A percentile compares a stretch with the other conserved stretches of the same genome.
Evolutionary conservation across 345 rosid genomes (phyloP).

Genomic region (Rhodamnia rubescens): DNA sequence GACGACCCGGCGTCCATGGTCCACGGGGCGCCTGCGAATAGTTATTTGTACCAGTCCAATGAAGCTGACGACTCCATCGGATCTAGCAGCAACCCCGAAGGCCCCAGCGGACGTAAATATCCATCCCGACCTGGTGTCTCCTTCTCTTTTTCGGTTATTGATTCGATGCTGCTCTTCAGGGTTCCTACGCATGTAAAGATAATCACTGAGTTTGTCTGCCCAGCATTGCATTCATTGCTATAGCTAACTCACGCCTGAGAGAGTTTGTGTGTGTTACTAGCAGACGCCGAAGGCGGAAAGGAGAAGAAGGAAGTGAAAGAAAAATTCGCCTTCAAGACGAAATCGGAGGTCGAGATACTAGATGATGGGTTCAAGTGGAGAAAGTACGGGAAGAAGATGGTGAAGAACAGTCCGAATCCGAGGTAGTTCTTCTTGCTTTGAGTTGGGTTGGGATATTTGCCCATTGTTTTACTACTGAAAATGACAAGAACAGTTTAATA

Average conservation of each 20-base stretch:
- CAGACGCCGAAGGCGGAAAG: constrained; percentile 10
- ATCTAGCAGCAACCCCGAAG: constrained; percentile 14
- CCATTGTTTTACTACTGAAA: not conserved
- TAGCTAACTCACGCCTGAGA: not conserved
- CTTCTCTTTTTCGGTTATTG: not conserved
- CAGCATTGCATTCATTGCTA: no score
- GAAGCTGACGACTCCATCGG: constrained; percentile 10
- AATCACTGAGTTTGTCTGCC: not conserved
- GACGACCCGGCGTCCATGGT: constrained; percentile 18
- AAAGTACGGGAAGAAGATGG: constrained; percentile 97
- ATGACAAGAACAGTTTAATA: not conserved
- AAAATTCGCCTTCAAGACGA: constrained; percentile 71
- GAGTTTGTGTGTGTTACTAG: not conserved
- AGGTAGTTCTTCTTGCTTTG: constrained; percentile 32
- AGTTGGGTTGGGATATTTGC: not conserved
- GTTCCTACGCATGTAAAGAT: not conserved
- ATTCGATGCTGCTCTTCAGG: not conserved
- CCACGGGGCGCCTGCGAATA: constrained; percentile 1
- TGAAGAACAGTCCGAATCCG: constrained; percentile 84
- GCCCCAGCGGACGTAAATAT: constrained; percentile 2
- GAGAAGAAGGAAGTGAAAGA: constrained; percentile 35
- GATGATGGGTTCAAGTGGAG: constrained; percentile 96
- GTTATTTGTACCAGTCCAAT: constrained; percentile 16
- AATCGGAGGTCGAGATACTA: constrained; percentile 68
- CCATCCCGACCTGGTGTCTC: not conserved